These are phyloP conservation scores for Glebionis coronaria DNA, from an alignment of 129 eudicot species.

Conservation along the genomic window DNA sequence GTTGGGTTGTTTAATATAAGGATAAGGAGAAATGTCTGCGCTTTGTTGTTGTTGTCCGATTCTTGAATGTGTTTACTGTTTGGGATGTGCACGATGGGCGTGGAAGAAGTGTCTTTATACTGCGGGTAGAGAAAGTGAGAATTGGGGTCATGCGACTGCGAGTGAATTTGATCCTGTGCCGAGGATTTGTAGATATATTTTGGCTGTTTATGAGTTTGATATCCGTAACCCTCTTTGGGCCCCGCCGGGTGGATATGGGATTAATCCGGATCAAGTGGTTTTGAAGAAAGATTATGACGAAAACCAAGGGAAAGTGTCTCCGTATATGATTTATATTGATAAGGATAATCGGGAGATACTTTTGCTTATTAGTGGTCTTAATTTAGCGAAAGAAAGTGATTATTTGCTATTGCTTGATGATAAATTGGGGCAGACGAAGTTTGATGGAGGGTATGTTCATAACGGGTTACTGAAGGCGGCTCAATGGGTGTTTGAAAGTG, in stretches of 20 bases:
- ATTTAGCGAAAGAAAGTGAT: slow-evolving; percentile 77
- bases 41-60: slow-evolving; percentile 69
- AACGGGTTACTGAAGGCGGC: slow-evolving; percentile 87
- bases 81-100: slow-evolving; percentile 89
- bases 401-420: slow-evolving; percentile 73
- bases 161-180: slow-evolving; percentile 85
- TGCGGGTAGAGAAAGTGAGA: slow-evolving; percentile 85
- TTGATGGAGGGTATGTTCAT: slow-evolving; percentile 94
- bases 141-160: slow-evolving; percentile 82
- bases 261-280: slow-evolving; percentile 75
- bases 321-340: slow-evolving; percentile 85
- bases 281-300: slow-evolving; percentile 59
- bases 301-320: slow-evolving; percentile 71
- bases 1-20: slow-evolving; percentile 19
- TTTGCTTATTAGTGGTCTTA: slow-evolving; percentile 74
- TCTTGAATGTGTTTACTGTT: slow-evolving; percentile 85
- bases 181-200: slow-evolving; percentile 63
- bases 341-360: slow-evolving; percentile 69
- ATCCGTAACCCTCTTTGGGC: slow-evolving; percentile 85
- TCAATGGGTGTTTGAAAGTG: slow-evolving; percentile 77
- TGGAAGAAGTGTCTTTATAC: slow-evolving; percentile 87
- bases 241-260: slow-evolving; percentile 86
- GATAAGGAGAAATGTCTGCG: slow-evolving; percentile 64
- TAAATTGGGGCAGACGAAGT: slow-evolving; percentile 76
- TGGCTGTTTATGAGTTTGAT: slow-evolving; percentile 85